These are phyloP conservation scores for Tritrichomonas foetus DNA, from an alignment of 208 protist species.

Conservation along the genomic window DNA sequence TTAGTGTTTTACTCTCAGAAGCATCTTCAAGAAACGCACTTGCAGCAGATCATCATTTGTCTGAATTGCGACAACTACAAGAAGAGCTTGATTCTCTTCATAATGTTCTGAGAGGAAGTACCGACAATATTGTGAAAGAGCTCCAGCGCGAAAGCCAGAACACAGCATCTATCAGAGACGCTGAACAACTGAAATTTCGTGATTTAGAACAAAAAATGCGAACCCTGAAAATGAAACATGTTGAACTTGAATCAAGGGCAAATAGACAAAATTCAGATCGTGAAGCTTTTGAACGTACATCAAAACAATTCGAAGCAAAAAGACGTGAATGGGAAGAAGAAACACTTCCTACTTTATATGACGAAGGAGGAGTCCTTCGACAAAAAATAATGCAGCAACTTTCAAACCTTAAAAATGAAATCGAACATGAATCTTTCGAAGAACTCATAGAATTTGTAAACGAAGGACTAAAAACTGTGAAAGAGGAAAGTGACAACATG, in stretches of 20 bases:
- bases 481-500: not conserved
- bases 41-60: not conserved
- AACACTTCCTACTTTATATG: not conserved
- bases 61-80: not conserved
- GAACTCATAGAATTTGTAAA: not conserved
- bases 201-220: not conserved
- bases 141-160: not conserved
- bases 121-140: not conserved
- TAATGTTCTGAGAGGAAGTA: not conserved
- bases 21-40: not conserved
- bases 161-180: not conserved
- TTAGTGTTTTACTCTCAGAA: not conserved
- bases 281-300: not conserved
- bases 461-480: not conserved
- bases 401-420: not conserved
- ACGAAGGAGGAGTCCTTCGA: not conserved
- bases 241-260: not conserved
- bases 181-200: not conserved
- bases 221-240: not conserved
- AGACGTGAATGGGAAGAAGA: not conserved
- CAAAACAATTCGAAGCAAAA: not conserved
- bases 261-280: not conserved
- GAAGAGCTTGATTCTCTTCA: not conserved
- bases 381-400: not conserved
- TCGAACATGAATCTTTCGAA: not conserved